These are phyloP conservation scores for Brassica balearica DNA, from an alignment of 441 rosid species.

Conservation along the genomic window DNA sequence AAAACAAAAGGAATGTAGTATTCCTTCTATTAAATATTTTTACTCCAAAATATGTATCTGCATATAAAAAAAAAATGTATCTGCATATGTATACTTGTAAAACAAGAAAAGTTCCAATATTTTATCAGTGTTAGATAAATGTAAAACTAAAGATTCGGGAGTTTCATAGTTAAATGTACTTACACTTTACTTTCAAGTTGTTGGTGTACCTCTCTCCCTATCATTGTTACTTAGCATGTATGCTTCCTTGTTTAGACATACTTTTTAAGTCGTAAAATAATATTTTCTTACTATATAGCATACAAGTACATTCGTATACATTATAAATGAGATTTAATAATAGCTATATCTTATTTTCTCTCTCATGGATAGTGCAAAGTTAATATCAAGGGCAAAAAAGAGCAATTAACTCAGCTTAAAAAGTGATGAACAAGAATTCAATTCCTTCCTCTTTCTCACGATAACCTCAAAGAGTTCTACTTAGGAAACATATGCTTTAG, in stretches of 20 bases:
- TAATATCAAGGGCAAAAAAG: constrained; percentile 38
- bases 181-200: constrained; percentile 38
- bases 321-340: constrained; percentile 23
- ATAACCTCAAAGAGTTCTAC: constrained; percentile 53
- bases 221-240: constrained; percentile 40
- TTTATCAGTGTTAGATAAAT: constrained; percentile 4
- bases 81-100: constrained; percentile 12
- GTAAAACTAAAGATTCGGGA: constrained; percentile 9
- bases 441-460: constrained; percentile 72
- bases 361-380: constrained; percentile 43
- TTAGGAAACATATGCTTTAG: constrained; percentile 56
- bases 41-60: constrained; percentile 14
- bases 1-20: not conserved
- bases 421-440: constrained; percentile 58
- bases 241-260: constrained; percentile 35
- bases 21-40: not conserved
- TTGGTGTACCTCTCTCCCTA: constrained; percentile 39
- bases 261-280: constrained; percentile 26
- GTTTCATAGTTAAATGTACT: not conserved
- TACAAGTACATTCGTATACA: constrained; percentile 11
- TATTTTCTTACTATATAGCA: constrained; percentile 6
- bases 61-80: constrained; percentile 11
- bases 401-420: constrained; percentile 41
- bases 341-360: constrained; percentile 21
- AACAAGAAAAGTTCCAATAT: not conserved